A percentile compares a stretch with the other conserved stretches of the same genome.
phyloP scores from a whole-genome alignment of 768 basidiomycete genomes.

The Mycena polygramma region DNA sequence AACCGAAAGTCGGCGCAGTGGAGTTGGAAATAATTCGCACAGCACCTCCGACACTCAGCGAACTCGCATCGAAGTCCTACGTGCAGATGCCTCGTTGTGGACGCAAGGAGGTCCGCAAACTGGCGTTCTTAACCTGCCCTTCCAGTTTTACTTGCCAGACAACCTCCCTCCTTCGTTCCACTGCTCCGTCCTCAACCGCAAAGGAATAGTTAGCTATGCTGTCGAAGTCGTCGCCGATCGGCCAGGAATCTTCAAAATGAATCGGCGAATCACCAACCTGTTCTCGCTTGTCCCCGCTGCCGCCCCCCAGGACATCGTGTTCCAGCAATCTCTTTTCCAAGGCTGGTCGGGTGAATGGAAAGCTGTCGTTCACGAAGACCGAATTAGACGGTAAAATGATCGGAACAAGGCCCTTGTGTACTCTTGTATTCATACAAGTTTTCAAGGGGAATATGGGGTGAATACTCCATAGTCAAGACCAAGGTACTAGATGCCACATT shows the following conservation, averaged over 20 bases:
- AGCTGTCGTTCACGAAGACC: conserved; percentile 17
- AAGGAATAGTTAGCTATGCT: conserved; percentile 24
- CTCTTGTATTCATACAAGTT: neutral
- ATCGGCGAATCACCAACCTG: conserved; percentile 17
- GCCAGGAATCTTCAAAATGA: conserved; percentile 21
- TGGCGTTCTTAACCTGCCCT: conserved; percentile 20
- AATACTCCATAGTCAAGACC: conserved; percentile 21
- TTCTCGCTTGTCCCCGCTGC: conserved; percentile 24
- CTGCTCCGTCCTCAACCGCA: conserved; percentile 1
- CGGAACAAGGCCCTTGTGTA: neutral
- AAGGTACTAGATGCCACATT: conserved; percentile 4
- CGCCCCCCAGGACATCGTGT: neutral
- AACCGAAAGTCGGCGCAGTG: conserved; percentile 1
- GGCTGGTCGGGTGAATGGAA: conserved; percentile 26
- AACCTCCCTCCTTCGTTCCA: conserved; percentile 29
- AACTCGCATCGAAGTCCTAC: conserved; percentile 16
- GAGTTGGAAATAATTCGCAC: neutral
- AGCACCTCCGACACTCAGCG: conserved; percentile 7
- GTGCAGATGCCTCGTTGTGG: conserved; percentile 16
- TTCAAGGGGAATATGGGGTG: conserved; percentile 23
- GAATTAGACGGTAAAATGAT: neutral
- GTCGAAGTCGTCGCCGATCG: conserved; percentile 26
- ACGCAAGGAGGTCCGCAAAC: neutral
- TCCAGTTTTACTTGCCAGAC: conserved; percentile 20
- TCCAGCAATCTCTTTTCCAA: conserved; percentile 4